Conservation (phyloP, 176 grass and related monocot species). For the Phyllostachys edulis region DNA sequence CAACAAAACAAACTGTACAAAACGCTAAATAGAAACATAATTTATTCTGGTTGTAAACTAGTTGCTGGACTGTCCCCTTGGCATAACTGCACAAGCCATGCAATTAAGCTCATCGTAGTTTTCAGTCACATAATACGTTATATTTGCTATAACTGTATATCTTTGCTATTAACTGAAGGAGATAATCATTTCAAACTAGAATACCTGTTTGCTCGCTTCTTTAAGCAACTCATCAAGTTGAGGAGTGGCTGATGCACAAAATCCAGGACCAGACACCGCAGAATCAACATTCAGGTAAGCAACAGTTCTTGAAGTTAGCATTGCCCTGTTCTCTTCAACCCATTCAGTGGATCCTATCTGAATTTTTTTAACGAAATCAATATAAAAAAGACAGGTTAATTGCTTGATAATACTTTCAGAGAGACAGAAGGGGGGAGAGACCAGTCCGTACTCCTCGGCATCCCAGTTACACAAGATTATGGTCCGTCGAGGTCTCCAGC, state of each 20-base stretch:
- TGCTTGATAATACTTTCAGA: background rate
- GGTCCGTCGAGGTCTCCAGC: slow-evolving; percentile 81
- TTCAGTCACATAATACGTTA: background rate
- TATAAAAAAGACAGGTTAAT: background rate
- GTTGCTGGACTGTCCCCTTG: background rate
- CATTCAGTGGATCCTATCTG: slow-evolving; percentile 95
- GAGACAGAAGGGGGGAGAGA: slow-evolving; percentile 28
- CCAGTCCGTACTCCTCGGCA: slow-evolving; percentile 83
- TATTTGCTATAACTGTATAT: background rate
- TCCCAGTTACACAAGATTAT: slow-evolving; percentile 96
- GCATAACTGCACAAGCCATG: background rate
- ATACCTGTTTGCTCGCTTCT: slow-evolving; percentile 75
- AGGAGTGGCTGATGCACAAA: slow-evolving; percentile 67
- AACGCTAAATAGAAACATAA: background rate
- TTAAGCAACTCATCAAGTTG: slow-evolving; percentile 81
- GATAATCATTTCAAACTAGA: slow-evolving; percentile 5
- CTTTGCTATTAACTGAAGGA: background rate
- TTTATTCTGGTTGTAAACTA: slow-evolving; percentile 3
- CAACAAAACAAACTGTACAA: background rate
- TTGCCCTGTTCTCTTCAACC: slow-evolving; percentile 83
- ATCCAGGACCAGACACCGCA: slow-evolving; percentile 48
- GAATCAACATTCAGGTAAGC: slow-evolving; percentile 83
- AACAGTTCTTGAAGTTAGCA: slow-evolving; percentile 68
- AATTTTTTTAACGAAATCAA: background rate
- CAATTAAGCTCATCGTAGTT: background rate